These are phyloP conservation scores for Diplocarpon rosae DNA, from an alignment of 2,329 filamentous ascomycete species.

Conservation along the genomic window DNA sequence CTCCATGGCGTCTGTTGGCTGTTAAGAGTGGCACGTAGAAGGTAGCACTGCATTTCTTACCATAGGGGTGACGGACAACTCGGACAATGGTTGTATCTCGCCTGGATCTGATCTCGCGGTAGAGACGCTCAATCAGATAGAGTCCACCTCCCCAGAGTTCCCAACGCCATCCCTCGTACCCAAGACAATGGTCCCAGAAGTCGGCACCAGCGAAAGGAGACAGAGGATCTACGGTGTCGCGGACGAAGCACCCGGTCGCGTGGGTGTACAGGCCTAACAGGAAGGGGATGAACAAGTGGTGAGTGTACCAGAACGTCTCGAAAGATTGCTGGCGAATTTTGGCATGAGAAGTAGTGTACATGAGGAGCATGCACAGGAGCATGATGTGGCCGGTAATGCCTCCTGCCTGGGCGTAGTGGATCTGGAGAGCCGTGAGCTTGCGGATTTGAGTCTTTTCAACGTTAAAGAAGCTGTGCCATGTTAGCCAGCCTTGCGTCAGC, in stretches of 20 bases:
- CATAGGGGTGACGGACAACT: constrained; percentile 91
- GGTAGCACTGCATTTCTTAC: constrained; percentile 38
- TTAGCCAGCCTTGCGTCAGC: constrained; percentile 7
- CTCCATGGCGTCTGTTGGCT: constrained; percentile 68
- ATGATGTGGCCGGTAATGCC: constrained; percentile 95
- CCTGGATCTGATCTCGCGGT: constrained; percentile 77
- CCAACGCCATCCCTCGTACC: constrained; percentile 96
- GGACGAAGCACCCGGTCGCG: constrained; percentile 91
- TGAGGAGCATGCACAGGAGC: constrained; percentile 97
- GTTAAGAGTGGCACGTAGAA: background rate
- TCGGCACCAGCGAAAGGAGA: constrained; percentile 74
- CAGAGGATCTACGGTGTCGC: constrained; percentile 58
- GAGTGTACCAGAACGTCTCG: constrained; percentile 98
- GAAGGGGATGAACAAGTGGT: constrained; percentile 97
- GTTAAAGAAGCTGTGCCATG: constrained; percentile 67
- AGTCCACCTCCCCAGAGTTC: constrained; percentile 77
- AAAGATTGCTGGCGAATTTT: constrained; percentile 94
- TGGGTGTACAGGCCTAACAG: constrained; percentile 90
- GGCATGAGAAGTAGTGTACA: constrained; percentile 91
- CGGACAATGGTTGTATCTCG: constrained; percentile 83
- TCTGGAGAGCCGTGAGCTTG: constrained; percentile 69
- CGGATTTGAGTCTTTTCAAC: constrained; percentile 79
- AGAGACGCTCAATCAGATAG: constrained; percentile 80
- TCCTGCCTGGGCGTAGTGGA: constrained; percentile 81
- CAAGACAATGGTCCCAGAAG: constrained; percentile 90